These are phyloP conservation scores for Eutypella sp. DNA, from an alignment of 2,329 filamentous ascomycete genomes.

Conservation along the genomic window DNA sequence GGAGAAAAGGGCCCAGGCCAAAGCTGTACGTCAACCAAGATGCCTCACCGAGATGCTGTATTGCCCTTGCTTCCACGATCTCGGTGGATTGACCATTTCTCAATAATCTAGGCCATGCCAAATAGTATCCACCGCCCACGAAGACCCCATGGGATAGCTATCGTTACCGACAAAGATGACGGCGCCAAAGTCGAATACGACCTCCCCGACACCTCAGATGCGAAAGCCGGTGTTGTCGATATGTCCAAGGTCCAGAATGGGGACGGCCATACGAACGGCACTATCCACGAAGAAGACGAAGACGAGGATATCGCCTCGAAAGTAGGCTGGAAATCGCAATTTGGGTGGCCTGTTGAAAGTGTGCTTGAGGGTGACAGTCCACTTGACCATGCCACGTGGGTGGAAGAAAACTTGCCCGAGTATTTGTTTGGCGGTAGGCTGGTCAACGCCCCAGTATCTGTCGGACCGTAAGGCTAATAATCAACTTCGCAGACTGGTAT, in stretches of 20 bases:
- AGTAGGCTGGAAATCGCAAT: conserved; percentile 85
- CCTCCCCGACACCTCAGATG: conserved; percentile 69
- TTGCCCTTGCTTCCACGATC: no score
- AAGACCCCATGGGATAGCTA: conserved; percentile 59
- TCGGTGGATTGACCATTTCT: conserved; percentile 10
- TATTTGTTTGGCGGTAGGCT: conserved; percentile 78
- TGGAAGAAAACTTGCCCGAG: conserved; percentile 81
- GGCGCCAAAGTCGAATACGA: conserved; percentile 66
- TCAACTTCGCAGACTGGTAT: conserved; percentile 72
- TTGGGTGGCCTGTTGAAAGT: conserved; percentile 64
- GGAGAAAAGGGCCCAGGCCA: conserved; percentile 76
- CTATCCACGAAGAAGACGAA: conserved; percentile 50
- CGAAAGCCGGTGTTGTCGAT: conserved; percentile 63
- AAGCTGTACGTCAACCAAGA: conserved; percentile 55
- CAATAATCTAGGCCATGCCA: conserved; percentile 52
- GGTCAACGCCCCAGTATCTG: conserved; percentile 5
- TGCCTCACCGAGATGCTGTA: background rate
- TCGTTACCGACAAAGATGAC: conserved; percentile 77
- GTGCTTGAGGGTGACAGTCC: conserved; percentile 59
- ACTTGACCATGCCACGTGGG: conserved; percentile 80
- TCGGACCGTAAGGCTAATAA: conserved; percentile 5
- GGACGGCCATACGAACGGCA: conserved; percentile 43
- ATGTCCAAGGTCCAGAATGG: conserved; percentile 45
- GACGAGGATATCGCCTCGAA: conserved; percentile 48
- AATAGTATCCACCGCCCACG: conserved; percentile 58